Base-by-base conservation (phyloP, 2,329 filamentous ascomycete genomes). In the Pleomassaria siparia region DNA sequence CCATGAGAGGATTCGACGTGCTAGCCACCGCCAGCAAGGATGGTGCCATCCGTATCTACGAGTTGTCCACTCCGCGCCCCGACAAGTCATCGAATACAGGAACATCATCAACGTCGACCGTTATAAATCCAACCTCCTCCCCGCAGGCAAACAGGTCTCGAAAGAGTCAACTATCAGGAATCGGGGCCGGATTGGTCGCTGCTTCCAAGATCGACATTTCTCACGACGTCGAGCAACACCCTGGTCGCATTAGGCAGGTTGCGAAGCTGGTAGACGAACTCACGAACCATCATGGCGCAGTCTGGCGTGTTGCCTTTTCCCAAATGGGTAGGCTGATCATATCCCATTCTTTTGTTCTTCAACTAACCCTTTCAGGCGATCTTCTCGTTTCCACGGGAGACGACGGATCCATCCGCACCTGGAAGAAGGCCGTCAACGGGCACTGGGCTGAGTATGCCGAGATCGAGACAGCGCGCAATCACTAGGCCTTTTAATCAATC, bases 11-110 rank as follows among this genome's bases (percentile, higher is more conserved):
- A 1, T 92, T 89, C 67, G 94, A 99, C 69, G 81, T 92, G 47
- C 81, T 97, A 59, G 94, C 92, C 2, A 95, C 91, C 5, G 92
- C 91, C 2, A 94, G 89, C 66, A 95, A 95, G 70, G 94, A 99
- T 66, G 92, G 94, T 2, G 86, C 84, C 59, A 84, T 96, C 32
- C 82, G 92, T 32, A 87, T 99, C n/a, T 96, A 95, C 64, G 85
- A 92, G 59, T 70, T 95, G 15, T 83, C 85, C 28, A 87, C 87
- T 59, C 53, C 72, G 63, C 51, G 74, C 70, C 51, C 80, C 73
- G 59, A 79, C 69, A 69, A 63, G 56, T 47, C 49, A 1, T 62
- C 67, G 2, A 41, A 56, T 11, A 44, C 54, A n/a, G 40, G 59
- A 36, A 43, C 47, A 4, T 62, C 66, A 18, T 59, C 66, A 10